Evolutionary conservation across 2,329 filamentous ascomycete genomes (phyloP).

Genomic region (Trichophyton rubrum): DNA sequence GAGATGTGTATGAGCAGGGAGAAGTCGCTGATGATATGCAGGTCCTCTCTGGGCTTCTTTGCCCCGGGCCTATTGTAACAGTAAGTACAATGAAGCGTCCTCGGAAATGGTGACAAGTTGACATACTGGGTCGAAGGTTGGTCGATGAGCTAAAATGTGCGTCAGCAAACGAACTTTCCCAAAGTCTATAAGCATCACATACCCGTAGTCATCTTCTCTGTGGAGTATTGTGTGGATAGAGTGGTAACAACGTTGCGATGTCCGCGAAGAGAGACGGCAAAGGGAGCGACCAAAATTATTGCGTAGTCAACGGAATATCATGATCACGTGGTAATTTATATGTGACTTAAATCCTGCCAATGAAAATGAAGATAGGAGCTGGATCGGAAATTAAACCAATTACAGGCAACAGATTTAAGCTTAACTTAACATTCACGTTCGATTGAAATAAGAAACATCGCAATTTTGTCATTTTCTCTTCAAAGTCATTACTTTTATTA

Average conservation of each 20-base stretch:
- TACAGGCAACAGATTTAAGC: no score
- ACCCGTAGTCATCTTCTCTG: constrained; percentile 31
- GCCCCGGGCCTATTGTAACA: constrained; percentile 57
- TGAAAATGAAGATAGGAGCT: no score
- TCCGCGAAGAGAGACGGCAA: not conserved
- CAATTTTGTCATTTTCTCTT: no score
- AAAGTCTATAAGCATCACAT: constrained; percentile 9
- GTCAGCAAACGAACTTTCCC: constrained; percentile 14
- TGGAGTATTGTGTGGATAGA: not conserved
- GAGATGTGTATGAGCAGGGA: constrained; percentile 84
- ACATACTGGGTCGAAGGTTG: constrained; percentile 83
- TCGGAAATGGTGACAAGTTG: not conserved
- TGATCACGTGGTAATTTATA: not conserved
- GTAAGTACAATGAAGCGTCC: constrained; percentile 16
- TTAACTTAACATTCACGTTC: no score
- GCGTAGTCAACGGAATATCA: not conserved
- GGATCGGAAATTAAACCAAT: no score
- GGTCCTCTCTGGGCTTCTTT: constrained; percentile 90
- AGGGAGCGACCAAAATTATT: no score
- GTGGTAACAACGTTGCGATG: not conserved
- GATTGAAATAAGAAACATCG: no score
- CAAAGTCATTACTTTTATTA: no score
- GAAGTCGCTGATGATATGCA: constrained; percentile 89
- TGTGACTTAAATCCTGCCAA: not conserved
- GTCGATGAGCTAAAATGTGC: constrained; percentile 52